phyloP scores from a whole-genome alignment of 1,139 yeast species.

The Hemisphaericaspora xylofermentans region DNA sequence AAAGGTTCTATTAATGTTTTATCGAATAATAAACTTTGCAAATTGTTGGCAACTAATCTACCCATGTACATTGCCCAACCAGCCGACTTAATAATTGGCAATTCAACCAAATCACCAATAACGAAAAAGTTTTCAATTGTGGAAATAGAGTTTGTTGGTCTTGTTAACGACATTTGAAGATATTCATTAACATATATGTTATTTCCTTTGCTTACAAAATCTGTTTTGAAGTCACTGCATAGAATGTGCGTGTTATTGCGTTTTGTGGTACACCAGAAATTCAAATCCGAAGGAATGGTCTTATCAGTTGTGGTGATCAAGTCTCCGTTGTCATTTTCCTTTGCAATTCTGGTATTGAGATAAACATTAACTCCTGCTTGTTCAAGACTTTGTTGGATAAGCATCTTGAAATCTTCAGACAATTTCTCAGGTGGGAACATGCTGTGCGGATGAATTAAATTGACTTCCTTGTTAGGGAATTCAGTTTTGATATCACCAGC shows the following conservation, averaged over 20 bases:
- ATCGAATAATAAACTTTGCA: conserved; percentile 31
- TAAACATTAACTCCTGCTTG: conserved; percentile 21
- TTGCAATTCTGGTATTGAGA: conserved; percentile 26
- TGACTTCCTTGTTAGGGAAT: conserved; percentile 35
- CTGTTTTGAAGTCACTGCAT: conserved; percentile 15
- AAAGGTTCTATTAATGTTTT: conserved; percentile 33
- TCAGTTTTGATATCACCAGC: conserved; percentile 45
- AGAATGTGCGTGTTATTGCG: conserved; percentile 37
- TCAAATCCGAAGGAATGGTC: conserved; percentile 31
- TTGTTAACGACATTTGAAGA: conserved; percentile 31
- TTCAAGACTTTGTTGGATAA: conserved; percentile 26
- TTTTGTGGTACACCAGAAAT: conserved; percentile 47
- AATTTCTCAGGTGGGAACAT: conserved; percentile 44
- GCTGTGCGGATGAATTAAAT: conserved; percentile 41
- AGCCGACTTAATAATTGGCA: conserved; percentile 44
- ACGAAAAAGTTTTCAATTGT: conserved; percentile 31
- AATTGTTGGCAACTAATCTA: conserved; percentile 40
- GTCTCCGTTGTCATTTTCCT: conserved; percentile 28
- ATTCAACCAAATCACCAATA: conserved; percentile 42
- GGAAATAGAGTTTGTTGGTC: conserved; percentile 17
- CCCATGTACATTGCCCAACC: conserved; percentile 52
- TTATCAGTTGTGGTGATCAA: conserved; percentile 29
- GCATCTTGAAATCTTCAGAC: conserved; percentile 29
- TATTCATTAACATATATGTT: conserved; percentile 37
- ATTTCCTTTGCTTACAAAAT: conserved; percentile 26